Percentiles rank a stretch among this genome's conserved stretches.
Conservation (phyloP, 78 protist species). For the Polysphondylium violaceum region DNA sequence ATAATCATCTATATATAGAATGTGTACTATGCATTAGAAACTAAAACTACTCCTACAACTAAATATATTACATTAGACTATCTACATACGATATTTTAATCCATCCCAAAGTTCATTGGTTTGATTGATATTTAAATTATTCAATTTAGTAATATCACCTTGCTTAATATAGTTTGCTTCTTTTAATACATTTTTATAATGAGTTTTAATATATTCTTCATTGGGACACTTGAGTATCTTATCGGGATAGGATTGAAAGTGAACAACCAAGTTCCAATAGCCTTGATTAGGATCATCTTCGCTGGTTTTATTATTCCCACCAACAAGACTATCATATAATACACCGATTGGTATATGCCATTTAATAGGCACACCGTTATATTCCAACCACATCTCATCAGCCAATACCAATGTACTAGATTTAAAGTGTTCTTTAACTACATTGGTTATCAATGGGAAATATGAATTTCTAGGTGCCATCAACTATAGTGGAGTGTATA, state of each 20-base stretch:
- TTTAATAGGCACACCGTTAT: conserved; percentile 63
- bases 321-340: conserved; percentile 45
- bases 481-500: neutral
- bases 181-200: conserved; percentile 72
- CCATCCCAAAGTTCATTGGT: conserved; percentile 81
- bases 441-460: conserved; percentile 55
- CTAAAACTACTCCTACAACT: neutral
- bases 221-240: conserved; percentile 35
- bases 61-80: neutral
- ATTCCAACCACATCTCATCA: conserved; percentile 70
- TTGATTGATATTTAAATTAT: conserved; percentile 70
- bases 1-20: conserved; percentile 32
- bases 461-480: conserved; percentile 76
- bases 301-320: neutral
- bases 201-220: conserved; percentile 38
- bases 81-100: conserved; percentile 53
- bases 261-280: conserved; percentile 67
- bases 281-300: neutral
- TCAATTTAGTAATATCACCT: conserved; percentile 69
- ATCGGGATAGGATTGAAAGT: conserved; percentile 74
- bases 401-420: conserved; percentile 46
- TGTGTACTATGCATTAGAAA: neutral
- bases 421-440: conserved; percentile 59
- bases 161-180: conserved; percentile 70
- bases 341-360: conserved; percentile 80